phyloP scores from a whole-genome alignment of 371 early-diverging fungal species.

The Entomophthora muscae region DNA sequence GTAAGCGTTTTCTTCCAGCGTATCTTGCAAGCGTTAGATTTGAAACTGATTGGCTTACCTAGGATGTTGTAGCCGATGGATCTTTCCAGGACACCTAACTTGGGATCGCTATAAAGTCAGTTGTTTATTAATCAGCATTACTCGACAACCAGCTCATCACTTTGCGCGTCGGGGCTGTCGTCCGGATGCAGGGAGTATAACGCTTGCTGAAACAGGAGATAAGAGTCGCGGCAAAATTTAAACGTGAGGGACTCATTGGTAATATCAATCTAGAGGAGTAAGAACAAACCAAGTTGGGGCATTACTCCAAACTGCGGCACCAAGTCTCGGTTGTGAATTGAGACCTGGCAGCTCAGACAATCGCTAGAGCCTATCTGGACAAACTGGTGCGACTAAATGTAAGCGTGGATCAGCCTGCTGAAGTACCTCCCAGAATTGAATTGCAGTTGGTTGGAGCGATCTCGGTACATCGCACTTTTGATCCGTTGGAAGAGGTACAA shows the following conservation, averaged over 20 bases:
- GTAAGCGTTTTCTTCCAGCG: slow-evolving; percentile 42
- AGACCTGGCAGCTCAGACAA: not conserved
- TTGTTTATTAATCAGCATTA: not conserved
- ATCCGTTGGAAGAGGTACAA: not conserved
- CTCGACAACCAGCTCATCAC: not conserved
- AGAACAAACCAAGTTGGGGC: not conserved
- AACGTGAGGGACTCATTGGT: not conserved
- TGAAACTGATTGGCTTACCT: not conserved
- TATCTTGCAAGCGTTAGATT: slow-evolving; percentile 15
- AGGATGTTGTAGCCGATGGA: not conserved
- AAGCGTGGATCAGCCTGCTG: not conserved
- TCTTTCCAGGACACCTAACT: not conserved
- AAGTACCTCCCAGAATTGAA: not conserved
- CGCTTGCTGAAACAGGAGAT: not conserved
- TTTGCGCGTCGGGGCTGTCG: not conserved
- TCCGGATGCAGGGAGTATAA: not conserved
- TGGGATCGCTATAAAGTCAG: not conserved
- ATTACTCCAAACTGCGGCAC: not conserved
- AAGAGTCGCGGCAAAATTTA: not conserved
- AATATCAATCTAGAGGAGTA: not conserved
- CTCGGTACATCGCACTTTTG: too few relatives aligned
- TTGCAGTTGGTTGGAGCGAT: not conserved
- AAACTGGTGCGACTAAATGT: not conserved
- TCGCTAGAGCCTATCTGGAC: not conserved
- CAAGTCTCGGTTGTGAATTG: not conserved